phyloP scores from a whole-genome alignment of 768 basidiomycete genomes.

The Strobilomyces dryophilus region DNA sequence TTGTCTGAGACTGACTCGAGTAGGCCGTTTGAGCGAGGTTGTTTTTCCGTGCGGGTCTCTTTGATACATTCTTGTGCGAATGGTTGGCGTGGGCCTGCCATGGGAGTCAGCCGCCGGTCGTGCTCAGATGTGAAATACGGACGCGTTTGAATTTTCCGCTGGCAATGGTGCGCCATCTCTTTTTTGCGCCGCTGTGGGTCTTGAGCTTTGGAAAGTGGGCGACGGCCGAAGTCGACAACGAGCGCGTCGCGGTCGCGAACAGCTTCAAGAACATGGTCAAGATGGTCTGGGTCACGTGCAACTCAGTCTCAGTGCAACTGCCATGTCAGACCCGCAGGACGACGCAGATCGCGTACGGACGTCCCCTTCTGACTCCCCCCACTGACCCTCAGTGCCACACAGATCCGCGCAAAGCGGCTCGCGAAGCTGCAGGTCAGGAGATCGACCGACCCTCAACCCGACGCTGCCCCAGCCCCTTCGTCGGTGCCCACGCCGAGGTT shows the following conservation, averaged over 20 bases:
- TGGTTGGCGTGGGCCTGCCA: constrained; percentile 65
- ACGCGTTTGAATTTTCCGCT: constrained; percentile 75
- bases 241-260: constrained; percentile 27
- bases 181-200: constrained; percentile 77
- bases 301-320: constrained; percentile 10
- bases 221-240: constrained; percentile 58
- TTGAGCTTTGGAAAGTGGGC: constrained; percentile 72
- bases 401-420: constrained; percentile 92
- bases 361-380: rapidly evolving
- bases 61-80: constrained; percentile 67
- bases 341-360: constrained; percentile 74
- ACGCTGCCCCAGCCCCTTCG: constrained; percentile 18
- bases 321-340: constrained; percentile 50
- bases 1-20: constrained; percentile 60
- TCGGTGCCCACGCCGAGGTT: constrained; percentile 27
- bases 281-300: constrained; percentile 15
- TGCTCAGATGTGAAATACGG: constrained; percentile 19
- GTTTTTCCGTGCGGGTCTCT: constrained; percentile 63
- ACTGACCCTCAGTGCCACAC: background rate
- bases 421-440: constrained; percentile 67
- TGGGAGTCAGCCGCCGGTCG: background rate
- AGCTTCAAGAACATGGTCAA: constrained; percentile 29
- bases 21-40: constrained; percentile 61
- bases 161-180: constrained; percentile 71
- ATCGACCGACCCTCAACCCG: constrained; percentile 35